Evolutionary conservation across 2,329 filamentous ascomycete species (phyloP).

Genomic region (Juglanconis sp.): DNA sequence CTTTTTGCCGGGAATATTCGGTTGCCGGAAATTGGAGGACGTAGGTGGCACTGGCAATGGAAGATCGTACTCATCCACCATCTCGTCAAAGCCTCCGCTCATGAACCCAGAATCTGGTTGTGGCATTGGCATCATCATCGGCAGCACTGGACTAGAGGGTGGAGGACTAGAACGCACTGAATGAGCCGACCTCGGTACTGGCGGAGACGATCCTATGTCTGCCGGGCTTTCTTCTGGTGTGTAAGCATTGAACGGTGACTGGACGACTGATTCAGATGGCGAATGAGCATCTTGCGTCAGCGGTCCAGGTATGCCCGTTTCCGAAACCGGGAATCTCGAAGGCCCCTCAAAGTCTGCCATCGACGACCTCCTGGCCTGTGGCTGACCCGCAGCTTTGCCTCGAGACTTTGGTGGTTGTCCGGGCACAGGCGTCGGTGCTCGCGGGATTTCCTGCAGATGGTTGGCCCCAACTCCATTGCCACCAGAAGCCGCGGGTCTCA

Average conservation of each 20-base stretch:
- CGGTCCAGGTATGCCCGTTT: constrained; percentile 37
- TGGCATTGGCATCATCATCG: constrained; percentile 54
- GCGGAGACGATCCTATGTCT: constrained; percentile 87
- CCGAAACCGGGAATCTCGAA: constrained; percentile 27
- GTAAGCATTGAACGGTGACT: constrained; percentile 47
- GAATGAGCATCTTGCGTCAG: constrained; percentile 51
- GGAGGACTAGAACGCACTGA: constrained; percentile 59
- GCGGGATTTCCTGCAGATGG: constrained; percentile 69
- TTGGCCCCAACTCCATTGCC: constrained; percentile 36
- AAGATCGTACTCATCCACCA: constrained; percentile 60
- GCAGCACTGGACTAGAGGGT: constrained; percentile 76
- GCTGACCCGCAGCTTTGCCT: constrained; percentile 29
- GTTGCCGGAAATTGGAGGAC: constrained; percentile 17
- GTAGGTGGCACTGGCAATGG: constrained; percentile 36
- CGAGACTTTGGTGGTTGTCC: constrained; percentile 33
- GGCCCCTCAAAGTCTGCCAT: constrained; percentile 30
- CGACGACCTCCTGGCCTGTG: constrained; percentile 58
- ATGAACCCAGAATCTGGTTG: constrained; percentile 79
- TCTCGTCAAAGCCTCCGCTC: constrained; percentile 71
- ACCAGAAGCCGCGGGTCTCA: constrained; percentile 63
- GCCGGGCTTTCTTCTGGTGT: constrained; percentile 66
- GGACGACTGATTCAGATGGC: constrained; percentile 48
- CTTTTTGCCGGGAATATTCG: neutral
- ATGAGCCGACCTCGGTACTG: constrained; percentile 62
- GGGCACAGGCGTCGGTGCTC: constrained; percentile 75